phyloP scores from a whole-genome alignment of 805 yeast species.

The Torulaspora maleeae region DNA sequence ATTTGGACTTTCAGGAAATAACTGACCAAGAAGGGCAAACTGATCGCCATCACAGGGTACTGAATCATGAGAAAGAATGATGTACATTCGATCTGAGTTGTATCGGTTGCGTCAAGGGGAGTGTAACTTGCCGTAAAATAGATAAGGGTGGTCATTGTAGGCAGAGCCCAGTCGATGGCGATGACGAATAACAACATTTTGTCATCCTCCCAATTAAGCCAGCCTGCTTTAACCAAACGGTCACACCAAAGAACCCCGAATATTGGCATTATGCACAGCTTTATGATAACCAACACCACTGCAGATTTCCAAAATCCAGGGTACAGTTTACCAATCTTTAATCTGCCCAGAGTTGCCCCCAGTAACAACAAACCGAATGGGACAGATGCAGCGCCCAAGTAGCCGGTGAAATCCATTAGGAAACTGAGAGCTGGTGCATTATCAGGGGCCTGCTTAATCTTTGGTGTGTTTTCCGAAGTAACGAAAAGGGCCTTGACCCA shows the following conservation, averaged over 20 bases:
- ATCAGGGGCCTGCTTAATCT: constrained; percentile 78
- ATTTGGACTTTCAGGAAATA: constrained; percentile 35
- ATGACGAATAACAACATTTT: constrained; percentile 67
- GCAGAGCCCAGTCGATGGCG: constrained; percentile 71
- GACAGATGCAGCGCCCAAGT: constrained; percentile 83
- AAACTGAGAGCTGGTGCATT: constrained; percentile 78
- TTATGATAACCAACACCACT: constrained; percentile 48
- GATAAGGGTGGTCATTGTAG: constrained; percentile 84
- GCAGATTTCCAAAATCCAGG: constrained; percentile 67
- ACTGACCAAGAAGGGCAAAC: constrained; percentile 60
- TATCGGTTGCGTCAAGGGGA: constrained; percentile 50
- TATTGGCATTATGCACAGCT: constrained; percentile 72
- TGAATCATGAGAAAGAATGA: constrained; percentile 73
- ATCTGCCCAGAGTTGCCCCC: constrained; percentile 85
- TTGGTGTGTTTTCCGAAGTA: constrained; percentile 38
- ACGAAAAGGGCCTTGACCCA: constrained; percentile 78
- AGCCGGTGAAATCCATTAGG: constrained; percentile 71
- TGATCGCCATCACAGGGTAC: constrained; percentile 60
- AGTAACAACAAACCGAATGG: constrained; percentile 80
- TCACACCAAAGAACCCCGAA: constrained; percentile 66
- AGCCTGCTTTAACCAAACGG: constrained; percentile 59
- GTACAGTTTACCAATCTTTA: constrained; percentile 56
- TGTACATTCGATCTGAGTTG: constrained; percentile 71
- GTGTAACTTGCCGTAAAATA: constrained; percentile 85
- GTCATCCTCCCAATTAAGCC: constrained; percentile 50